Percentiles rank a stretch among this genome's conserved stretches.
Conservation (phyloP, 1,284 basidiomycete species). For the Polyporus tsugae region DNA sequence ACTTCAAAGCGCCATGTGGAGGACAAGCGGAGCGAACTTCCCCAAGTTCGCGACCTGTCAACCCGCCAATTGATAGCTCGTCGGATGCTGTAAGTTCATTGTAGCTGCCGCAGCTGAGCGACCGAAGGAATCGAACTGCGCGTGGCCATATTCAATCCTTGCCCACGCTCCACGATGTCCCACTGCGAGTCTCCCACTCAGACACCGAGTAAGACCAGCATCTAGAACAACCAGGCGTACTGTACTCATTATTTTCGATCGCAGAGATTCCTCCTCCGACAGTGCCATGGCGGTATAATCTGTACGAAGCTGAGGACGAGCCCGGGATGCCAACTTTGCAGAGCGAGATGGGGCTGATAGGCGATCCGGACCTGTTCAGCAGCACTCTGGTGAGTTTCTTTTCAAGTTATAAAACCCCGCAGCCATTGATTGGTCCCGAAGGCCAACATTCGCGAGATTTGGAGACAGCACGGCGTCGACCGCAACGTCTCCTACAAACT, state of each 20-base stretch:
- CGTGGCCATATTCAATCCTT: no score
- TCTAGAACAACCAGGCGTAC: no score
- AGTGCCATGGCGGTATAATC: not conserved
- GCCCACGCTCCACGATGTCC: not conserved
- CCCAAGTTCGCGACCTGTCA: no score
- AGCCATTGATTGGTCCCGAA: not conserved
- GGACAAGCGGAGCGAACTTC: no score
- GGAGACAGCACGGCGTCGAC: constrained; percentile 13
- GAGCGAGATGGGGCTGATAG: not conserved
- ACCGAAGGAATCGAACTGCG: no score
- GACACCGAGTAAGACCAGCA: not conserved
- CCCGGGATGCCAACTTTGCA: not conserved
- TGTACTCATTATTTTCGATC: not conserved
- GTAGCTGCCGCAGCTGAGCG: no score
- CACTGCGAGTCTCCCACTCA: not conserved
- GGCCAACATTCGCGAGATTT: constrained; percentile 11
- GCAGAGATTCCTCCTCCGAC: not conserved
- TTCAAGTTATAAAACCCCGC: no score
- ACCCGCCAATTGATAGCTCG: no score
- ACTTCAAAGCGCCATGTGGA: no score
- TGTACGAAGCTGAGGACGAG: not conserved
- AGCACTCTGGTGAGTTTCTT: not conserved
- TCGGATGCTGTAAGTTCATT: no score
- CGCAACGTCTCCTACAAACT: not conserved
- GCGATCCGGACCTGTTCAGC: not conserved